Evolutionary conservation across 148 eudicot species (phyloP), one percentile per base, ranked within the genome.

Genomic region (Persicaria tinctoria): DNA sequence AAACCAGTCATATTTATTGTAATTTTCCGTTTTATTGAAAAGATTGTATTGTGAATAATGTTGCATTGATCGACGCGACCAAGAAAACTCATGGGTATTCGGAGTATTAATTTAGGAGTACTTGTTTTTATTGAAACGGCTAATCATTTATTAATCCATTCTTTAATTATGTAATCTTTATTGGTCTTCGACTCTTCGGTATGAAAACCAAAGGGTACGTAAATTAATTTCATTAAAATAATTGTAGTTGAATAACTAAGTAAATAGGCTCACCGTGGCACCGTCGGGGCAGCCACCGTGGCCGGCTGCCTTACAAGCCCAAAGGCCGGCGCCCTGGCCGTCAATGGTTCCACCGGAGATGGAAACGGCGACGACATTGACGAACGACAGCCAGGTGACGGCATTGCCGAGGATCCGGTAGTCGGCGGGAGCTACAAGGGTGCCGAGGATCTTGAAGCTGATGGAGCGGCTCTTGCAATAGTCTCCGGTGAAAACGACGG

Each of bases 401-500:
- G 49, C 4, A 2, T 75, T 63, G 11, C 27, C 20, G 2, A 75
- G 45, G 56, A 77, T 78, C 20, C 75, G 51, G 48, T 77, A 82
- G 41, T 88, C 78, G 0, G 75, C 8, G 8, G 89, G 91, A n/a
- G 76, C 85, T 8, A 88, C 59, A 6, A 88, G 73, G 1, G 79
- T 85, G 4, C 91, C 91, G 59, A 76, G 46, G 32, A 80, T 85
- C 1, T 73, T 73, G 5, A 85, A 64, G 5, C 68, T 68, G 68
- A 88, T 72, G 53, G 75, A 16, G 47, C 17, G 81, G 62, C 76
- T 82, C 71, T 62, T 75, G 20, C 77, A 75, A 63, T 86, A 77
- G 5, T 85, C 82, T 0, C 89, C 89, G 3, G 5, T 55, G 57
- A 88, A 88, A 4, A 57, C 45, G 7, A 74, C 74, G 7, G 84